Evolutionary conservation across 352 stramenopile species (phyloP).

Genomic region (Globisporangium takayamanum): DNA sequence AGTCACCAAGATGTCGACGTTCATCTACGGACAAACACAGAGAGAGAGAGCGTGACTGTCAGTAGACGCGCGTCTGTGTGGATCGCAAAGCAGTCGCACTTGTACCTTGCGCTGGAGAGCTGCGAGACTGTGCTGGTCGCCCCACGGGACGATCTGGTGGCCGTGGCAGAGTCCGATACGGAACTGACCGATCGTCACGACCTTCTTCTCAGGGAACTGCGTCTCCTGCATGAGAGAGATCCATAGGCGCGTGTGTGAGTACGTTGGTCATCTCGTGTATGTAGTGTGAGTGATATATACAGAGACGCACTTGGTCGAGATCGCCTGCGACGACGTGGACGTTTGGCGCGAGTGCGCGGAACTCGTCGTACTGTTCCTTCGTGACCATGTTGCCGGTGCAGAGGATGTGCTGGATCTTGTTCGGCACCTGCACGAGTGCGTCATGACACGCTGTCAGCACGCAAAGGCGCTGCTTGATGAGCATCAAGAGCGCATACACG

Average conservation of each 20-base stretch:
- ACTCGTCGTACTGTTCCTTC: conserved; percentile 93
- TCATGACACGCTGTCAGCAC: neutral
- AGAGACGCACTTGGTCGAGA: conserved; percentile 79
- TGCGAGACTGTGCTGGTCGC: conserved; percentile 80
- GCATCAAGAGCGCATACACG: neutral
- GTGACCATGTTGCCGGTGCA: conserved; percentile 97
- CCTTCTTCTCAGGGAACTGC: conserved; percentile 91
- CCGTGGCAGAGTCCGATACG: conserved; percentile 96
- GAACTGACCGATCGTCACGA: conserved; percentile 96
- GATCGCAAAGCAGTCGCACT: too few relatives aligned
- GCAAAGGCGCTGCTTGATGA: neutral
- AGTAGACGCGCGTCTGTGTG: neutral
- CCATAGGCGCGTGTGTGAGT: neutral
- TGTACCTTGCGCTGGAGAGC: conserved; percentile 84
- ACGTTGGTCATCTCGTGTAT: too few relatives aligned
- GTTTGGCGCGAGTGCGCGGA: conserved; percentile 93
- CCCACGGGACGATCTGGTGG: conserved; percentile 94
- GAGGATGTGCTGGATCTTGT: conserved; percentile 98
- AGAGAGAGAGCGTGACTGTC: too few relatives aligned
- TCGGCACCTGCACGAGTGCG: conserved; percentile 73
- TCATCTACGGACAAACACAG: conserved; percentile 56
- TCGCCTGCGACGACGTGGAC: conserved; percentile 95
- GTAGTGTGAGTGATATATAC: neutral
- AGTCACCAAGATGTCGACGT: conserved; percentile 96
- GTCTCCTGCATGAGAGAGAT: conserved; percentile 29